Evolutionary conservation across 176 grass and related monocot genomes (phyloP), one percentile per base, ranked within the genome.

Genomic region (Phoenix dactylifera): DNA sequence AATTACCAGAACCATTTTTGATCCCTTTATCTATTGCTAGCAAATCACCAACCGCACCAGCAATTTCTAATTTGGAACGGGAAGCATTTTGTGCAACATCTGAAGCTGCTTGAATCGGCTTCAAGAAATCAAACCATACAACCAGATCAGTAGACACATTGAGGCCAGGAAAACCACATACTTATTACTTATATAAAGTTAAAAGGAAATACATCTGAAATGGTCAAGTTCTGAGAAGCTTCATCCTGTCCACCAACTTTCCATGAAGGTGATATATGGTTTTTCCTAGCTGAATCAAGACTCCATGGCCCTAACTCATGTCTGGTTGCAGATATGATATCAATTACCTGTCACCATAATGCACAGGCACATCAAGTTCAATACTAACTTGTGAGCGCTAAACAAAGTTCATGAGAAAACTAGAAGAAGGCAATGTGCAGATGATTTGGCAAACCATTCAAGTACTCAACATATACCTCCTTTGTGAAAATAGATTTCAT

Each of bases 201-300:
- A 24, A 55, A 22, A 17, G 32, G 2, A 35, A 39, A 44, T 55
- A 73, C 59, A 18, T 70, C 66, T 64, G 57, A 59, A 56, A 62
- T 10, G 54, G 51, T 82, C 44, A 59, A 16, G 58, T 67, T 72
- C 60, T 79, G 60, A 9, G 77, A 54, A 69, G 52, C 20, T 26
- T 72, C 19, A 9, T 63, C 72, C 56, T 72, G 51, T 62, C 79
- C 84, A 72, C 89, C 79, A 60, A 76, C 83, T 92, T 81, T 91
- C 93, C 93, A 98, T 50, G 93, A 98, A 66, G 78, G 73, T 26
- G 88, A 92, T 10, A 74, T 63, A 81, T 63, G 84, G 55, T 92
- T 83, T 52, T n/a, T 63, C 24, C 79, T 89, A 26, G 89, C 88
- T 61, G 77, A 92, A 18, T 92, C 84, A 58, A 98, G 82, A 76